Conservation (phyloP, 306 rosid genomes). For the Pyrus bretschneideri region DNA sequence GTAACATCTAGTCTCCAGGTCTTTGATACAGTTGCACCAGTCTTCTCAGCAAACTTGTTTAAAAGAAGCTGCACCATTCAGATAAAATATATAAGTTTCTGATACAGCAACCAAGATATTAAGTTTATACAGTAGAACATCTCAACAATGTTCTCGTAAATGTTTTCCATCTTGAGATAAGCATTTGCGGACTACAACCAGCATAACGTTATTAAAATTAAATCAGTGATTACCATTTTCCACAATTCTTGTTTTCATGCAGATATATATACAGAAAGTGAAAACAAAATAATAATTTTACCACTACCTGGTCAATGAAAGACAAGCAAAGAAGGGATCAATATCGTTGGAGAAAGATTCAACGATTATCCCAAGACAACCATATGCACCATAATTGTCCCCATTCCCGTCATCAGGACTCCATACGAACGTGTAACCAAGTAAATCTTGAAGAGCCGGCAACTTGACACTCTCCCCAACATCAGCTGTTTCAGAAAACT, state of each 20-base stretch:
- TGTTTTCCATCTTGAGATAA: neutral
- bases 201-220: neutral
- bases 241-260: neutral
- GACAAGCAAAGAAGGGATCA: neutral
- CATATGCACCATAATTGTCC: constrained; percentile 30
- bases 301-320: neutral
- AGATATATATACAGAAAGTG: neutral
- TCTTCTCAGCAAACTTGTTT: constrained; percentile 53
- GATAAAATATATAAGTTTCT: too few relatives aligned
- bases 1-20: constrained; percentile 70
- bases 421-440: constrained; percentile 63
- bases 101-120: neutral
- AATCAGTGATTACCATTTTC: neutral
- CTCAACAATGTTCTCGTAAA: neutral
- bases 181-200: neutral
- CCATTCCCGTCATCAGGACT: constrained; percentile 45
- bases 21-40: constrained; percentile 61
- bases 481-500: constrained; percentile 19
- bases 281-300: neutral
- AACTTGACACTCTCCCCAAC: constrained; percentile 15
- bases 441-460: constrained; percentile 49
- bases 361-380: neutral
- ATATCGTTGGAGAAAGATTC: neutral
- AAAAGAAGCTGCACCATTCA: constrained; percentile 40
- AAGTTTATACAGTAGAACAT: neutral